phyloP scores from a whole-genome alignment of 495 filamentous ascomycete genomes.

The Aspergillus haitiensis region DNA sequence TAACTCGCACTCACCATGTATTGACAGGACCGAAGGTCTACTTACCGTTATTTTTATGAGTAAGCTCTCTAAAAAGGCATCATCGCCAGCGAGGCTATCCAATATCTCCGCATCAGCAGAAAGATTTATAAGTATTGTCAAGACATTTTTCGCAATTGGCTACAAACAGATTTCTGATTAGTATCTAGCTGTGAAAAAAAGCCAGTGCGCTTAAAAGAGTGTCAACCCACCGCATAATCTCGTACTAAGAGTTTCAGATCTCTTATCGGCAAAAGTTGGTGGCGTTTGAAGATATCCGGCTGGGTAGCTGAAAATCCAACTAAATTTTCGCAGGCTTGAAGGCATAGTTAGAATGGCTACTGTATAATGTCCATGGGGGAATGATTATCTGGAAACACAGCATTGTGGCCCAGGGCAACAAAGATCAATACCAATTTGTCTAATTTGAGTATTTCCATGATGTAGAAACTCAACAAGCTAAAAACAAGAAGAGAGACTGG shows the following conservation, averaged over 20 bases:
- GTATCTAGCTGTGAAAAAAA: no score
- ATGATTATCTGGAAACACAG: conserved; percentile 9
- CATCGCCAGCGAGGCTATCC: conserved; percentile 70
- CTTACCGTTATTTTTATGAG: conserved; percentile 74
- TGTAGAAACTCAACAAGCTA: conserved; percentile 91
- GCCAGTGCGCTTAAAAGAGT: background rate
- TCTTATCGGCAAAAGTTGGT: conserved; percentile 74
- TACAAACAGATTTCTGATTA: conserved; percentile 29
- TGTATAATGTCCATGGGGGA: background rate
- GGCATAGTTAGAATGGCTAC: conserved; percentile 9
- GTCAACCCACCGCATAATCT: conserved; percentile 67
- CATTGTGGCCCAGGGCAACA: background rate
- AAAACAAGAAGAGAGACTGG: background rate
- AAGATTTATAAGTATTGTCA: conserved; percentile 91
- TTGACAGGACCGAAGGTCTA: conserved; percentile 17
- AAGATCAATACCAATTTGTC: conserved; percentile 60
- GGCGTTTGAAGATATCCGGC: conserved; percentile 78
- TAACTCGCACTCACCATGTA: background rate
- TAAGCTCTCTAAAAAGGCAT: conserved; percentile 74
- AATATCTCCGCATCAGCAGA: conserved; percentile 75
- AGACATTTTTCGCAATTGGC: conserved; percentile 88
- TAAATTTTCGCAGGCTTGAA: conserved; percentile 74
- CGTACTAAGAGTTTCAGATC: conserved; percentile 86
- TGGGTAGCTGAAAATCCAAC: conserved; percentile 79
- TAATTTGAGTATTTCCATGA: conserved; percentile 82